These are phyloP conservation scores for Ilyonectria destructans DNA, from an alignment of 2,329 filamentous ascomycete species.

Conservation along the genomic window DNA sequence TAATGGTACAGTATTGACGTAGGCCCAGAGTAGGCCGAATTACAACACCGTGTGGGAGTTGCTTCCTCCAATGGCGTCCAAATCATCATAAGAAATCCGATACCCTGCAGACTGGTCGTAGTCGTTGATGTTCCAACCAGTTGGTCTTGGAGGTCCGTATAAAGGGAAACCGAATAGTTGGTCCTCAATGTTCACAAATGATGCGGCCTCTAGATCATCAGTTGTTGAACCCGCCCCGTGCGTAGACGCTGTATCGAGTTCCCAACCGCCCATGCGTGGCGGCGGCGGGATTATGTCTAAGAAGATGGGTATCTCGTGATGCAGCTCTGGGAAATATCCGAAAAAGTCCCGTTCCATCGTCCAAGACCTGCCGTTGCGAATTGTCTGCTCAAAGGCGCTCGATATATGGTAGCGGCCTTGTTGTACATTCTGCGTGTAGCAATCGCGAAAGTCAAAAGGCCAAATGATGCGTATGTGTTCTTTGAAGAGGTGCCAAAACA, in stretches of 20 bases:
- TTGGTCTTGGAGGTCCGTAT: not conserved
- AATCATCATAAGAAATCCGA: not conserved
- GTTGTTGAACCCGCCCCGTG: not conserved
- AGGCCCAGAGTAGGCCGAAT: not conserved
- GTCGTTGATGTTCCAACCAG: not conserved
- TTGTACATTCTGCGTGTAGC: not conserved
- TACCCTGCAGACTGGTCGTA: not conserved
- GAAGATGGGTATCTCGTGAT: not conserved
- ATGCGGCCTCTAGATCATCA: not conserved
- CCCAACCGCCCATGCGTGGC: not conserved
- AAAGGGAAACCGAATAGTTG: not conserved
- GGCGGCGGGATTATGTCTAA: not conserved
- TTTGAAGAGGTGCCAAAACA: constrained; percentile 14
- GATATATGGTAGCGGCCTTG: constrained; percentile 9
- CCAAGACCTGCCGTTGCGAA: constrained; percentile 3
- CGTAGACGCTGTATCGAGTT: not conserved
- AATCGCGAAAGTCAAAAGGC: constrained; percentile 12
- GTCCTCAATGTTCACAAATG: not conserved
- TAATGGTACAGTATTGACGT: too few species aligned
- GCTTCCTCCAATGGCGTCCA: not conserved
- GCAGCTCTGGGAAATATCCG: constrained; percentile 1
- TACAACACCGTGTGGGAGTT: not conserved
- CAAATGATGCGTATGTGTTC: constrained; percentile 6
- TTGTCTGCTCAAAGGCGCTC: not conserved
- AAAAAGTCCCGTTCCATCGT: constrained; percentile 16